Evolutionary conservation across 371 early-diverging fungal genomes (phyloP).

Genomic region (Apophysomyces ossiformis): DNA sequence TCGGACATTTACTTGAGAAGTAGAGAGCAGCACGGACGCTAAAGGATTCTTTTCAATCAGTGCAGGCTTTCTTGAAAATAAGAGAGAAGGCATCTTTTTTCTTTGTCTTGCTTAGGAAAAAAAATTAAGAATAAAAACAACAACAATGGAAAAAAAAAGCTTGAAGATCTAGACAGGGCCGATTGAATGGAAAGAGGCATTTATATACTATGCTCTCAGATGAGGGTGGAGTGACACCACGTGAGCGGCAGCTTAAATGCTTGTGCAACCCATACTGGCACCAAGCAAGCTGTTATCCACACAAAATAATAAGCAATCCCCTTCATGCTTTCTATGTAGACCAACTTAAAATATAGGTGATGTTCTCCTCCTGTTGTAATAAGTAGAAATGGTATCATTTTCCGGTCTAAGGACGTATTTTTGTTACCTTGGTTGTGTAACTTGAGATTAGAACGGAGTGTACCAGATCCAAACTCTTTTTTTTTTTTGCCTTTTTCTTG

Average conservation of each 20-base stretch:
- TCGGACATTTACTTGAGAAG: constrained; percentile 25
- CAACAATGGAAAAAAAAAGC: not conserved
- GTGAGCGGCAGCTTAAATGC: constrained; percentile 1
- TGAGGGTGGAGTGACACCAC: constrained; percentile 5
- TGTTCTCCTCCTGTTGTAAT: not conserved
- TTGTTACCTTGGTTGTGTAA: not conserved
- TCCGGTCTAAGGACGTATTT: not conserved
- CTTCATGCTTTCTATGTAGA: too few species aligned
- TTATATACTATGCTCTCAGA: not conserved
- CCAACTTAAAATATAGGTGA: not conserved
- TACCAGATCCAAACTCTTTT: not conserved
- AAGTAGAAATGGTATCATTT: not conserved
- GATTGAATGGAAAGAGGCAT: not conserved
- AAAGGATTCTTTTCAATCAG: not conserved
- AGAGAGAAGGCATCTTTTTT: not conserved
- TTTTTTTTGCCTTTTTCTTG: not conserved
- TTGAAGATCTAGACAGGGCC: not conserved
- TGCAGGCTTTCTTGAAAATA: not conserved
- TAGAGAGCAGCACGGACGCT: not conserved
- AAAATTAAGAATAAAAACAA: not conserved
- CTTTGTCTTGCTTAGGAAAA: too few species aligned
- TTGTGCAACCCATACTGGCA: not conserved
- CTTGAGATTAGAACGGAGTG: constrained; percentile 1
- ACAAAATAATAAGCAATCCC: too few species aligned
- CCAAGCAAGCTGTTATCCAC: too few species aligned